Base-by-base conservation (phyloP, 257 asterid species). In the Gentiana dahurica region DNA sequence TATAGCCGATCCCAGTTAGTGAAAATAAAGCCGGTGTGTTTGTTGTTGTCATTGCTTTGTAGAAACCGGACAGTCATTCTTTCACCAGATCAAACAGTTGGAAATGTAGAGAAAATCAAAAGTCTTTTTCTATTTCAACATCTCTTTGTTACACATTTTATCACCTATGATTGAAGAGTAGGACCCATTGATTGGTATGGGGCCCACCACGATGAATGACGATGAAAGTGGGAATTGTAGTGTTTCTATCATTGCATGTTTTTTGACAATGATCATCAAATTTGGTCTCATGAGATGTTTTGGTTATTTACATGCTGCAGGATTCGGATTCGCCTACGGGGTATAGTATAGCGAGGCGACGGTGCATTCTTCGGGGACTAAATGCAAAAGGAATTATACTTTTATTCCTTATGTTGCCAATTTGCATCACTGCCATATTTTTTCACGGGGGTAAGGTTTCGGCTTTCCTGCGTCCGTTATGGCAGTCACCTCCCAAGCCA, bases 401-500 rank as follows among this genome's bases (percentile, higher is more conserved):
- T 48, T 65, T 88, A 43, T 67, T 88, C 49, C 35, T 88, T 36
- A 53, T 85, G 62, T 58, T 85, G 61, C 97, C 95, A 3, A 69
- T 81, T 1, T 65, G 75, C 56, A 54, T 81, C 32, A 62, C 76
- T n/a, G 65, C 75, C 4, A 67, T 79, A 54, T 85, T 75, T 51
- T 56, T 76, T 37, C 97, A 88, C 36, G 95, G 97, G 32, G 94
- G 81, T 73, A 85, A 85, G 64, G 69, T 88, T 68, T 77, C 87
- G 33, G 85, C 83, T 78, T 88, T 88, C 65, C 71, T 88, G 15
- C 77, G 95, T 46, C 97, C 97, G 0, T 60, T 88, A 5, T 88
- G 97, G 97, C 86, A 81, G 53, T 81, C 89, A 12, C 95, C 95
- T 2, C 97, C 97, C 0, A 80, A 76, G 66, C 81, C 97, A 12